Percentiles rank a stretch among this genome's conserved stretches.
These are phyloP conservation scores for Triglochin maritima DNA, from an alignment of 106 monocot species.

Conservation along the genomic window DNA sequence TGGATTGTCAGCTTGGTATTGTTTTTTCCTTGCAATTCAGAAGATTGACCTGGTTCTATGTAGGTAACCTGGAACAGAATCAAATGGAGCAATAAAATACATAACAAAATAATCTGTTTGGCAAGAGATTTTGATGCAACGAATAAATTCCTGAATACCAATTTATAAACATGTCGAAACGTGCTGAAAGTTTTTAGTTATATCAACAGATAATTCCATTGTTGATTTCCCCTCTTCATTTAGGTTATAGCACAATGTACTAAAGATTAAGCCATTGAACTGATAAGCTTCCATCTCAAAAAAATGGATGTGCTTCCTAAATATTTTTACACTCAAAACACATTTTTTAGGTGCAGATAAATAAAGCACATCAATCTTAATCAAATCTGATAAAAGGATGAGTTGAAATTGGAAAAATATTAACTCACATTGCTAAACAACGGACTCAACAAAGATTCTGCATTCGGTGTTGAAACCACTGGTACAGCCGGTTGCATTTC, in stretches of 20 bases:
- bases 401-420: background rate
- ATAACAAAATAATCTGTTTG: background rate
- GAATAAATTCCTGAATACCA: background rate
- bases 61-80: slow-evolving; percentile 47
- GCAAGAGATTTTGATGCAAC: background rate
- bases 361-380: background rate
- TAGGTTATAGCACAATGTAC: background rate
- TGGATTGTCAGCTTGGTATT: slow-evolving; percentile 41
- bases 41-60: slow-evolving; percentile 67
- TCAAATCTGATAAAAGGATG: background rate
- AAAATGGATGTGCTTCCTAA: background rate
- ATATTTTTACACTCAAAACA: background rate
- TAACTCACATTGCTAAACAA: slow-evolving; percentile 66
- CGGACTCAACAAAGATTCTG: slow-evolving; percentile 38
- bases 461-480: slow-evolving; percentile 78
- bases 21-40: slow-evolving; percentile 45
- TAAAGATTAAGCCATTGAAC: background rate
- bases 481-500: slow-evolving; percentile 37
- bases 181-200: background rate
- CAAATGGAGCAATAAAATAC: background rate
- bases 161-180: background rate
- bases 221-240: background rate
- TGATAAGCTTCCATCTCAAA: background rate
- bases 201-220: background rate
- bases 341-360: background rate